Evolutionary conservation across 306 rosid genomes (phyloP).

Genomic region (Cucumis cinereus): DNA sequence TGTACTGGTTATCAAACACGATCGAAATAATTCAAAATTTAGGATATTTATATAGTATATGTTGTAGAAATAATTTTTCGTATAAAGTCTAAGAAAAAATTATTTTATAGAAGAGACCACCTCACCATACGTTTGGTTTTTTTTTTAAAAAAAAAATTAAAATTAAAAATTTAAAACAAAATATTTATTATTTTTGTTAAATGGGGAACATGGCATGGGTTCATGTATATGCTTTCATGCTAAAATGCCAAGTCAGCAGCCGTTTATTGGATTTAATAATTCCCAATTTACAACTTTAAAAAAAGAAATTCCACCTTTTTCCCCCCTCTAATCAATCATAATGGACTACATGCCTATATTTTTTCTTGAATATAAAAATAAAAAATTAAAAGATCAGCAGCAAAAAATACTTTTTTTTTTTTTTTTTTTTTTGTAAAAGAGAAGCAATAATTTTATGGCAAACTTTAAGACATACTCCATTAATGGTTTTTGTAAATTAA

Average conservation of each 20-base stretch:
- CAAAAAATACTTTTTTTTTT: not conserved
- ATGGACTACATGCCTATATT: not conserved
- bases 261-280: not conserved
- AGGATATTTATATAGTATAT: too few relatives aligned
- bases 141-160: too few relatives aligned
- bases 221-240: not conserved
- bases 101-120: not conserved
- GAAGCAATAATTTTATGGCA: too few relatives aligned
- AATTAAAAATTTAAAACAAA: too few relatives aligned
- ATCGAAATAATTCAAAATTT: too few relatives aligned
- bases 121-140: not conserved
- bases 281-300: not conserved
- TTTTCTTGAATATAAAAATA: not conserved
- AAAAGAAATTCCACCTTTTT: not conserved
- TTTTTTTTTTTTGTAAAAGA: too few relatives aligned
- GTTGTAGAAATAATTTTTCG: too few relatives aligned
- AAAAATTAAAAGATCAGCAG: not conserved
- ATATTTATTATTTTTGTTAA: too few relatives aligned
- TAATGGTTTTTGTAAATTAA: too few relatives aligned
- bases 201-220: not conserved
- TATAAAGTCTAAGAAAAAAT: not conserved
- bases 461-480: not conserved
- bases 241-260: not conserved
- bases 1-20: too few relatives aligned
- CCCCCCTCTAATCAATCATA: not conserved